Evolutionary conservation across 164 flowering plant genomes (phyloP), one percentile per base, ranked within the genome.

Genomic region (Pachysandra terminalis): DNA sequence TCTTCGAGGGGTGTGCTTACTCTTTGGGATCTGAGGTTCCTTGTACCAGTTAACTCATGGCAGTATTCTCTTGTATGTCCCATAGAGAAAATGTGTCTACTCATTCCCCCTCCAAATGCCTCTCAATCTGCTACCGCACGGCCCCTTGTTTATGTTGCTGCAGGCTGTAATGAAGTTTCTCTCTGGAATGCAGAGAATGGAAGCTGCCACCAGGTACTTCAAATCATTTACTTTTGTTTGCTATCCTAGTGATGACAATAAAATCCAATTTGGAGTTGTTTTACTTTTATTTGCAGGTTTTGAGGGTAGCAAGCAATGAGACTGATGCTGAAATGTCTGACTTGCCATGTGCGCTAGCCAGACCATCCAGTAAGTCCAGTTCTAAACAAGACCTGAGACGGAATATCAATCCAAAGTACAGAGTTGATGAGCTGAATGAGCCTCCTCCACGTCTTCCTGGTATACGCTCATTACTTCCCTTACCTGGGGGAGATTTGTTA

Each of bases 151-250:
- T 96, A 93, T 89, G 96, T 91, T 71, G 96, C 97, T 76, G 98
- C 97, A 10, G 98, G 99, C 52, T 86, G 89, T 74, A 90, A 96
- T 83, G 99, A 90, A 80, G 92, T 93, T 72, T 87, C 98, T 28
- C 89, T 96, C 21, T 93, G 98, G 99, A 91, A 96, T 85, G 98
- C 99, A 27, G 99, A 96, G 81, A 90, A 86, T 75, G 96, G 97
- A 69, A 90, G 96, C 80, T 96, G 99, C 73, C 96, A 92, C 76
- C 97, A 95, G 98, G 99, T 92, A 80, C 54, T 49, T 69, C 54
- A 27, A 12, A 61, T 32, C 37, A 22, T 13, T 27, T 22, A 37
- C 10, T 25, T 21, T 51, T 16, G 56, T 35, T 61, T 61, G 21
- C 37, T 62, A 17, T 61, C 32, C 26, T 56, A 6, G 19, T 22